phyloP scores from a whole-genome alignment of 148 eudicot species.

The Mesembryanthemum crystallinum region DNA sequence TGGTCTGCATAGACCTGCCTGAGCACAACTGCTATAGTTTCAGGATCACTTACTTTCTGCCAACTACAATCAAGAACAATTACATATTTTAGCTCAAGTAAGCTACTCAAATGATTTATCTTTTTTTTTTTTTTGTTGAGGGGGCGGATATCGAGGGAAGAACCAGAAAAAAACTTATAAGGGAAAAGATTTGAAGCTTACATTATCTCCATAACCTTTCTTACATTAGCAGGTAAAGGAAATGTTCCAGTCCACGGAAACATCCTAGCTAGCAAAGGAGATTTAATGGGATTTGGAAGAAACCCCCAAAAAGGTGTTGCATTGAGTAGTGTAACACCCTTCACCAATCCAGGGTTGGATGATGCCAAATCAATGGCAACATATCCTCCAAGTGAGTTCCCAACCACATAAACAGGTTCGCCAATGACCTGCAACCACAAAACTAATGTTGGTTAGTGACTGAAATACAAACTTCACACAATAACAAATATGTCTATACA shows the following conservation, averaged over 20 bases:
- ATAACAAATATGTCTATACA: not conserved
- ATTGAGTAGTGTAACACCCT: conserved; percentile 85
- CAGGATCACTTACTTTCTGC: conserved; percentile 91
- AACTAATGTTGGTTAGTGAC: not conserved
- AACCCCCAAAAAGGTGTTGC: conserved; percentile 99
- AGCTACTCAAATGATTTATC: not conserved
- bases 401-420: conserved; percentile 89
- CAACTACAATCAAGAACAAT: conserved; percentile 48
- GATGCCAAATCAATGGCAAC: conserved; percentile 91
- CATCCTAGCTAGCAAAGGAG: conserved; percentile 65
- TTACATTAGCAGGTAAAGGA: conserved; percentile 77
- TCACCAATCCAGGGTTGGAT: conserved; percentile 65
- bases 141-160: not conserved
- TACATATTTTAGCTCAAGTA: conserved; percentile 9
- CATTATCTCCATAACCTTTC: conserved; percentile 61
- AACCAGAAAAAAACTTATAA: not conserved
- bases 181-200: conserved; percentile 39
- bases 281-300: conserved; percentile 76
- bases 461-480: not conserved
- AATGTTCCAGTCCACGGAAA: conserved; percentile 93
- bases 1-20: conserved; percentile 96
- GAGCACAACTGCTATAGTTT: conserved; percentile 70
- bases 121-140: not conserved
- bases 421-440: conserved; percentile 65
- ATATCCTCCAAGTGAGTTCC: conserved; percentile 97